phyloP scores from a whole-genome alignment of 2,329 filamentous ascomycete species.

The Ophiosphaerella herpotricha region DNA sequence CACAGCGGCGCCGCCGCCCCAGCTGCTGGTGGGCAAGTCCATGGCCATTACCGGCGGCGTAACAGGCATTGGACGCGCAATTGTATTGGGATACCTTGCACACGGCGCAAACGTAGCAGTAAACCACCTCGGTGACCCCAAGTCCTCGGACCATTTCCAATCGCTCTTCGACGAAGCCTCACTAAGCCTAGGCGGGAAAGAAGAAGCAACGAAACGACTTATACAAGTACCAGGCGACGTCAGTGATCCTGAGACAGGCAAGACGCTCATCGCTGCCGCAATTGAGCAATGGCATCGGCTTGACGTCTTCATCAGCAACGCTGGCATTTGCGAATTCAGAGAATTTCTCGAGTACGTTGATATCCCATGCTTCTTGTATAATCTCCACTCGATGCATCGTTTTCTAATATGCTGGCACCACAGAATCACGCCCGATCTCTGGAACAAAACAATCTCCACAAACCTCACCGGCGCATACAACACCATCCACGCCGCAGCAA shows the following conservation, averaged over 20 bases:
- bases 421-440: constrained; percentile 70
- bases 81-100: constrained; percentile 75
- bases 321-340: constrained; percentile 84
- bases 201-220: constrained; percentile 51
- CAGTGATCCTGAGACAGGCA: constrained; percentile 71
- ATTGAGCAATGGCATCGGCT: constrained; percentile 62
- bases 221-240: constrained; percentile 78
- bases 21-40: constrained; percentile 72
- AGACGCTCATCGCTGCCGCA: constrained; percentile 67
- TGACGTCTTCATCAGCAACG: constrained; percentile 82
- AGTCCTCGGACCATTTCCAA: constrained; percentile 54
- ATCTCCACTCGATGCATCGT: no score
- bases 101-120: constrained; percentile 80
- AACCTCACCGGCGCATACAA: constrained; percentile 92
- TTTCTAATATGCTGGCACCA: not conserved
- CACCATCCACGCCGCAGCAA: constrained; percentile 80
- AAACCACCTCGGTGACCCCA: constrained; percentile 71
- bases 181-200: constrained; percentile 17
- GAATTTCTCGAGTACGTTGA: constrained; percentile 73
- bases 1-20: constrained; percentile 16
- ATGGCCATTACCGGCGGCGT: constrained; percentile 86
- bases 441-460: constrained; percentile 72
- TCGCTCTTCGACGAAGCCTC: constrained; percentile 52
- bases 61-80: constrained; percentile 85
- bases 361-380: no score